Base-by-base conservation (phyloP, 306 rosid genomes). In the Corylus heterophylla region DNA sequence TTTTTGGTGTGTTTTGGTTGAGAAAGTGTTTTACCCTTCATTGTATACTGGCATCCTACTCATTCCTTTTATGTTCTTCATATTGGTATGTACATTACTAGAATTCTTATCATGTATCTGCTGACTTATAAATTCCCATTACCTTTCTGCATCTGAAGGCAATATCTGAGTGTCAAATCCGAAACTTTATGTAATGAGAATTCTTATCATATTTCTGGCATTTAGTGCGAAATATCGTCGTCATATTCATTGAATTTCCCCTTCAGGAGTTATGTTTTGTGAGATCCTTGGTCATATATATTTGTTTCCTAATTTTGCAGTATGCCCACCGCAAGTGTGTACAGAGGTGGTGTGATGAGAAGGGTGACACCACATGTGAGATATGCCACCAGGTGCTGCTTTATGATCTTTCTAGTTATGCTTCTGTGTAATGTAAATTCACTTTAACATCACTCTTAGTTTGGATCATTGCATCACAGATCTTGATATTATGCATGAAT, bases 311-410 rank as follows among this genome's bases (percentile, higher is more conserved):
- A 59, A 59, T 20, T 75, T 87, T 87, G 90, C 91, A 96, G 99
- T 96, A 91, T 7, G 99, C 98, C 4, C 99, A 96, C 87, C 89
- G 98, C 44, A 88, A 87, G 82, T 96, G 99, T 71, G 82, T 96
- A 77, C 99, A 96, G 73, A 82, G 89, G 78, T 96, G 99, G 99
- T 96, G 99, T 73, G 88, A 96, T 77, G 99, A 93, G 88, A 96
- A 96, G 83, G 97, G 99, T 45, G 91, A 96, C 83, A 93, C 94
- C 49, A 74, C 82, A 22, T 96, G 99, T 80, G 99, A 96, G 89
- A 96, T 96, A 85, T 96, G 99, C 86, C 98, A 87, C 73, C 94
- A 95, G 97, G 99, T 91, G 83, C 69, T 91, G 83, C 69, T 77
- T 80, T 81, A 22, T 55, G 29, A n/a, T 71, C 47, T 61, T 68